Evolutionary conservation across 2,329 filamentous ascomycete genomes (phyloP).

Genomic region (Aspergillus brunneoviolaceus): DNA sequence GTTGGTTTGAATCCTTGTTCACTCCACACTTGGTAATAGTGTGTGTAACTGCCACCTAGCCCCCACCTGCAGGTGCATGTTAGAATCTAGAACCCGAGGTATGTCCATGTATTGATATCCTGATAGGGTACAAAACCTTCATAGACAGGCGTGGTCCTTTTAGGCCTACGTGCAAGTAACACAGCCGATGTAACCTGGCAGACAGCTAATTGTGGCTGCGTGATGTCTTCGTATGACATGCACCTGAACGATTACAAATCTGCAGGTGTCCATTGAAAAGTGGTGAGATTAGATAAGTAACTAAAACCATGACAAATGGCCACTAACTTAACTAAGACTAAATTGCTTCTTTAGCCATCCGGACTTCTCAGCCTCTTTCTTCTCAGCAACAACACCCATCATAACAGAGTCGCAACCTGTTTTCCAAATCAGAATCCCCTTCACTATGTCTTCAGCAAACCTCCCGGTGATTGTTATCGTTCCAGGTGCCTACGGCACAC

Average conservation of each 20-base stretch:
- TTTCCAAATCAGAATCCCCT: not conserved
- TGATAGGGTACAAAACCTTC: no score
- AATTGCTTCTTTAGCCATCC: slow-evolving; percentile 3
- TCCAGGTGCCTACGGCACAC: slow-evolving; percentile 9
- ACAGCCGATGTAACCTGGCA: not conserved
- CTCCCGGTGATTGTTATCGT: slow-evolving; percentile 7
- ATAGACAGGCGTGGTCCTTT: not conserved
- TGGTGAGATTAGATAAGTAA: not conserved
- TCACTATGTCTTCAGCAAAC: not conserved
- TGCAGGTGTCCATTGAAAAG: not conserved
- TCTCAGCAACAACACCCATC: not conserved
- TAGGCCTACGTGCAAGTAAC: not conserved
- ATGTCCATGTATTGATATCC: not conserved
- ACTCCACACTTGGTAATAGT: not conserved
- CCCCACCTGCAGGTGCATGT: not conserved
- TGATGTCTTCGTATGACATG: no score
- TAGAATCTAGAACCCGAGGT: not conserved
- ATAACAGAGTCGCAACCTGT: not conserved
- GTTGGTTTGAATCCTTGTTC: no score
- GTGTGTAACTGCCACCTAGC: not conserved
- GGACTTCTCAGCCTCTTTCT: not conserved
- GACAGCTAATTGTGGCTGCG: not conserved
- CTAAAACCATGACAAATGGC: not conserved
- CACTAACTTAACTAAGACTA: not conserved
- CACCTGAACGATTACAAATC: not conserved